Percentiles rank a stretch among this genome's conserved stretches.
phyloP scores from a whole-genome alignment of 106 monocot species.

The Dendrobium nobile region DNA sequence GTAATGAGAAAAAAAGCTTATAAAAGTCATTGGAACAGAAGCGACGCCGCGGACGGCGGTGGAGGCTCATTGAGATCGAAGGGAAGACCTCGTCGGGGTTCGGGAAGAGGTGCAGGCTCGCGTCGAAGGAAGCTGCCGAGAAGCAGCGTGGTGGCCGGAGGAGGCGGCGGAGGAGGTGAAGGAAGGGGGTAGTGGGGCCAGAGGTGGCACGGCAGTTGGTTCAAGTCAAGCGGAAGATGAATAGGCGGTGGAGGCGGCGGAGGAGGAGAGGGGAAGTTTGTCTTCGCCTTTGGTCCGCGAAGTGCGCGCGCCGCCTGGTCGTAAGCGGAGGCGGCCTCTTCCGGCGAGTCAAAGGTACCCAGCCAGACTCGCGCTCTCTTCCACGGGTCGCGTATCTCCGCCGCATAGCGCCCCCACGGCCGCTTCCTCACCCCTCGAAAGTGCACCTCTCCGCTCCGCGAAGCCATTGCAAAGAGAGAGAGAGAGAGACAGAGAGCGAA shows the following conservation, averaged over 20 bases:
- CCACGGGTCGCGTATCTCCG: slow-evolving; percentile 6
- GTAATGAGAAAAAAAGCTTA: no score
- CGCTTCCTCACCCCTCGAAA: slow-evolving; percentile 2
- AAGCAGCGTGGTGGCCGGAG: background rate
- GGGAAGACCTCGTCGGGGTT: background rate
- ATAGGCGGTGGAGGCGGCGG: background rate
- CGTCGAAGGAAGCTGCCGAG: background rate
- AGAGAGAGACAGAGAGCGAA: no score
- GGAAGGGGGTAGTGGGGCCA: background rate
- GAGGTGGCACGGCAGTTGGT: slow-evolving; percentile 3
- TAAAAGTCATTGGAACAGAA: background rate
- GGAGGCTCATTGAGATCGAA: slow-evolving; percentile 8
- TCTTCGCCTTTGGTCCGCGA: slow-evolving; percentile 9
- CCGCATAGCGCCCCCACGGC: slow-evolving; percentile 8
- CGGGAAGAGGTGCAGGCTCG: background rate
- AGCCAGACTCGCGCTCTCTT: background rate
- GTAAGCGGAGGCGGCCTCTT: slow-evolving; percentile 11
- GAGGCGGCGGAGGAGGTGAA: background rate
- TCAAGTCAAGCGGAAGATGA: background rate
- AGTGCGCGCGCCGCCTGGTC: slow-evolving; percentile 7
- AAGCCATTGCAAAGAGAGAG: background rate
- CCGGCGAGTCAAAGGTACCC: slow-evolving; percentile 6
- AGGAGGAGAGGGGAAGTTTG: slow-evolving; percentile 10
- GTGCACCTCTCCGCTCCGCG: background rate
- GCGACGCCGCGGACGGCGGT: background rate